Base-by-base conservation (phyloP, 371 early-diverging fungal species). In the Umbelopsis sp. region DNA sequence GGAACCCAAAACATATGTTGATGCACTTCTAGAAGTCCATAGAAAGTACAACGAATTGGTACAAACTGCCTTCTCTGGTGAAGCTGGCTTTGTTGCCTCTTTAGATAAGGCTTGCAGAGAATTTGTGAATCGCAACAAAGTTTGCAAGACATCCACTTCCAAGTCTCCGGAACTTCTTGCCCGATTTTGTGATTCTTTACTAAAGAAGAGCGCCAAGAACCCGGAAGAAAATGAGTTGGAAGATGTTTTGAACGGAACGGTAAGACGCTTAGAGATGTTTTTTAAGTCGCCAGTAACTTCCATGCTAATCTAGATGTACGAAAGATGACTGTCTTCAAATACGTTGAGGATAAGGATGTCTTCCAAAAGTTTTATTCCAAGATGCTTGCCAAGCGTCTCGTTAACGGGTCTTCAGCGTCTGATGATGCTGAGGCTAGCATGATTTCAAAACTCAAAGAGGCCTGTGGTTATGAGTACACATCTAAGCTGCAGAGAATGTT, bases 21-120 rank as follows among this genome's bases (percentile, higher is more conserved):
- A 91, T 62, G 89, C 94, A 1, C 75, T 96, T 25, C 80, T 97
- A 45, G 81, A 85, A 50, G 94, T 95, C 8, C 93, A 95, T 70
- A 87, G 83, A 44, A 91, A 93, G 80, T 97, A 92, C 77, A 81
- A 89, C 45, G 87, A 87, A 32, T 79, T 95, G 32, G 90, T 94
- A 6, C 83, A 85, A 68, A 79, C 80, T 1, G 90, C 96, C 4
- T 95, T 96, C 76, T 78, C 84, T 69, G 89, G 89, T 20, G 96
- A 97, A 63, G 85, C 95, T n/a, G 96, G 95, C 0, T 95, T 96
- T 76, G 93, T 91, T 32, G 94, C 91, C 51, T 89, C 96, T n/a
- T 78, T 97, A 48, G 97, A 97, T 79, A 92, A 91, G 70, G 97
- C 96, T 0, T 96, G 96, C 77, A 87, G 92, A 67, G 96, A 95